Base-by-base conservation (phyloP, 1,139 yeast genomes). In the Trichomonascaceae sp. region DNA sequence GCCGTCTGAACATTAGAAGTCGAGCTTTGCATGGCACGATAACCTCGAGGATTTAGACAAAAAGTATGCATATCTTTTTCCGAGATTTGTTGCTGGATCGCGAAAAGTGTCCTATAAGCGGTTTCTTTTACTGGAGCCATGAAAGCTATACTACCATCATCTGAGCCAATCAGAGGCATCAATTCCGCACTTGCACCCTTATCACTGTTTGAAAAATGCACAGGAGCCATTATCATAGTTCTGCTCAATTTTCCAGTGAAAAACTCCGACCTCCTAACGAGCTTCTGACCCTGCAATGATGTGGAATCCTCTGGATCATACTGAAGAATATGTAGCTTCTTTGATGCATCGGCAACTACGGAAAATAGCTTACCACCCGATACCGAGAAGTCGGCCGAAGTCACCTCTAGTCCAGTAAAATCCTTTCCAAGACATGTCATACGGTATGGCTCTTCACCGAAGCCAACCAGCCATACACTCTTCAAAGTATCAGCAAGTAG, bases 261-360 rank as follows among this genome's bases (percentile, higher is more conserved):
- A 67, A 91, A 86, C 22, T 87, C 83, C 0, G 93, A 79, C 61
- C 82, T 82, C 57, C 84, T 81, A 22, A 91, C 71, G 52, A 93
- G 74, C 57, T 83, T 74, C 62, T 85, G 90, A 1, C 99, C 99
- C 53, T 89, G 84, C 36, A 83, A 72, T 0, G 97, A 87, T 17
- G 79, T 75, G 0, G 95, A 87, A 66, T 89, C 96, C 63, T 90
- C 97, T 0, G 99, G 99, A 60, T 93, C 96, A 67, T 87, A 93
- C 64, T 88, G 89, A 43, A 90, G 71, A 15, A 93, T 67, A 66
- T 89, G 96, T 43, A 93, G 66, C n/a, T 80, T 76, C 43, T 83
- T 80, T 53, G 83, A 78, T 54, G 81, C 78, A 67, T 91, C 98
- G 1, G 91, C 87, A 17, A 85, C 78, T 1, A 84, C 74, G 49